Conservation (phyloP, 2,329 filamentous ascomycete genomes). For the Penicillium crustosum region DNA sequence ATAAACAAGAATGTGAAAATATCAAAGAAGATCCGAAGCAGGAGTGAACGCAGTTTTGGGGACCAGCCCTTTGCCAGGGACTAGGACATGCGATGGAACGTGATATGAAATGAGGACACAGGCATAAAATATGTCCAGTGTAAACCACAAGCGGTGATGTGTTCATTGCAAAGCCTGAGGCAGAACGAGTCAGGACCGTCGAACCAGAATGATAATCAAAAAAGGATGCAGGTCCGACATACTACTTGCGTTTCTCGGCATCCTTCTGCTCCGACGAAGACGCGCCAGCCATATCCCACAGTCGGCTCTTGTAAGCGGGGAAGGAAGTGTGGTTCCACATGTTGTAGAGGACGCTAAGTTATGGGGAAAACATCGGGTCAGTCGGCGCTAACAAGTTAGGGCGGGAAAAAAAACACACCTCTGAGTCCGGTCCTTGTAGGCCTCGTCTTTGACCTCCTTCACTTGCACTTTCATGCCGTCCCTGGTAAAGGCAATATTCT, state of each 20-base stretch:
- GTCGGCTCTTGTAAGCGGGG: slow-evolving; percentile 47
- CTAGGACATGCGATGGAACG: not conserved
- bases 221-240: slow-evolving; percentile 2
- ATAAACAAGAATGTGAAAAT: not conserved
- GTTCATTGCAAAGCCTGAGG: not conserved
- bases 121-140: not conserved
- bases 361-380: not conserved
- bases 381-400: not conserved
- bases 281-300: slow-evolving; percentile 40
- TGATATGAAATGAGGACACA: not conserved
- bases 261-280: slow-evolving; percentile 14
- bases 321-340: slow-evolving; percentile 51
- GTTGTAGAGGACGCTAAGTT: slow-evolving; percentile 51
- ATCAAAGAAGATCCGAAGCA: not conserved
- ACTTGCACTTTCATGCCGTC: slow-evolving; percentile 63
- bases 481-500: slow-evolving; percentile 59
- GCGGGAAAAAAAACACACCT: slow-evolving; percentile 37
- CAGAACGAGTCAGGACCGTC: not conserved
- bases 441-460: slow-evolving; percentile 57
- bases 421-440: slow-evolving; percentile 61
- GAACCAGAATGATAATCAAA: not conserved
- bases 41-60: not conserved
- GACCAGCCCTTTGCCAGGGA: not conserved
- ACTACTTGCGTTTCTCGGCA: slow-evolving; percentile 31
- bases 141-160: not conserved